Evolutionary conservation across 208 protist genomes (phyloP), one percentile per base, ranked within the genome.

Genomic region (Leishmania tropica): DNA sequence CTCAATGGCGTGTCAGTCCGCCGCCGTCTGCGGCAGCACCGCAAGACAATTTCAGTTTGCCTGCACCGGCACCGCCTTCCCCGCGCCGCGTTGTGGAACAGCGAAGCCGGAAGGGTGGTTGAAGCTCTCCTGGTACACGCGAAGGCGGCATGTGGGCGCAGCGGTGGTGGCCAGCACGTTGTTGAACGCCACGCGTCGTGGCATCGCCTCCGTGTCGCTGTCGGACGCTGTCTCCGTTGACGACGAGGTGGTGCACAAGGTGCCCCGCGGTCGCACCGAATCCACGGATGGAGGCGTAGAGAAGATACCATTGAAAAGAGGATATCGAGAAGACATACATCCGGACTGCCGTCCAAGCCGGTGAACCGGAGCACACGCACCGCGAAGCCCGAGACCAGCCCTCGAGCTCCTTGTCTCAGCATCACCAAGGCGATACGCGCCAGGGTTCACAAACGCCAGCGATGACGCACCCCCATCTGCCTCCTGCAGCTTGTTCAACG

Each of bases 71-170:
- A 70, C 81, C 8, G 81, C 81, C 70, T 24, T 35, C 24, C 81
- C 81, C 17, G 71, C 35, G 11, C 76, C 81, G n/a, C 81, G 81
- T 11, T 42, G 75, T 28, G 81, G 81, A 48, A 84, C 81, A 11
- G 75, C 40, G 64, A 80, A 84, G 6, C 81, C 76, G 13, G 70
- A 84, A 37, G 81, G 81, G 70, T 84, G 81, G 6, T 76, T 53
- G 15, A 51, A 31, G 53, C 76, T 80, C 53, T 76, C 76, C 24
- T 56, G 56, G 70, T 77, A 77, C 5, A 84, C 73, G 58, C 58
- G 81, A 17, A 84, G 76, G 7, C 76, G 81, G 28, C 48, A 56
- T 65, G 24, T 13, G 11, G 78, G 47, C 2, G 24, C 19, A 35
- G 51, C 3, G 24, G 42, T 62, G 15, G 47, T 65, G 21, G 47